phyloP scores from a whole-genome alignment of 805 yeast species.

The Dipodascus geniculatus region DNA sequence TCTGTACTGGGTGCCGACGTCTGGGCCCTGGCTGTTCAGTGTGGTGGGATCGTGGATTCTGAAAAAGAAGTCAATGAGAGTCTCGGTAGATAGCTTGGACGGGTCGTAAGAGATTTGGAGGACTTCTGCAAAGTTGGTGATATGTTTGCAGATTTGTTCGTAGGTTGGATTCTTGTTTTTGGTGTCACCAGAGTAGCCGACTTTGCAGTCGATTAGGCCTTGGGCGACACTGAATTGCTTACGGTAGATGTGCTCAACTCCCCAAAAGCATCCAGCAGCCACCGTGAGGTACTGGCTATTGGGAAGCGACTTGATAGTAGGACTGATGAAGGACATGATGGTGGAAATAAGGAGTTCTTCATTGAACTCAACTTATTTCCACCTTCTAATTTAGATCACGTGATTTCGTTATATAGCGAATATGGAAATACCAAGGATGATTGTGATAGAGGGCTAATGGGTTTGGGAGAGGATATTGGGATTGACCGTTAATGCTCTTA shows the following conservation, averaged over 20 bases:
- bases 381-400: too few relatives aligned
- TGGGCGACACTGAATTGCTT: slow-evolving; percentile 49
- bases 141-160: slow-evolving; percentile 61
- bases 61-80: slow-evolving; percentile 73
- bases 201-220: slow-evolving; percentile 65
- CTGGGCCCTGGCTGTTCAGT: slow-evolving; percentile 73
- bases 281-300: slow-evolving; percentile 45
- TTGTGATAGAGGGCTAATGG: too few relatives aligned
- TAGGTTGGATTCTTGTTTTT: slow-evolving; percentile 42
- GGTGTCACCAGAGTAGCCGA: slow-evolving; percentile 83
- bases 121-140: slow-evolving; percentile 75
- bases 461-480: too few relatives aligned
- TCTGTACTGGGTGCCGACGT: slow-evolving; percentile 81
- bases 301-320: slow-evolving; percentile 26
- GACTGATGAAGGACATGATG: slow-evolving; percentile 10
- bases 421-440: too few relatives aligned
- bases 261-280: slow-evolving; percentile 42
- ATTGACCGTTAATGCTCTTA: too few relatives aligned
- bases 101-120: slow-evolving; percentile 81
- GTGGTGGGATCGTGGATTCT: slow-evolving; percentile 93
- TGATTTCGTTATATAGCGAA: too few relatives aligned
- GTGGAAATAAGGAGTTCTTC: too few relatives aligned
- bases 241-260: slow-evolving; percentile 73
- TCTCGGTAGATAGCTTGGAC: slow-evolving; percentile 39
- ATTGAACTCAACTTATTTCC: too few relatives aligned